These are phyloP conservation scores for Didymella segeticola DNA, from an alignment of 2,329 filamentous ascomycete species.

Conservation along the genomic window DNA sequence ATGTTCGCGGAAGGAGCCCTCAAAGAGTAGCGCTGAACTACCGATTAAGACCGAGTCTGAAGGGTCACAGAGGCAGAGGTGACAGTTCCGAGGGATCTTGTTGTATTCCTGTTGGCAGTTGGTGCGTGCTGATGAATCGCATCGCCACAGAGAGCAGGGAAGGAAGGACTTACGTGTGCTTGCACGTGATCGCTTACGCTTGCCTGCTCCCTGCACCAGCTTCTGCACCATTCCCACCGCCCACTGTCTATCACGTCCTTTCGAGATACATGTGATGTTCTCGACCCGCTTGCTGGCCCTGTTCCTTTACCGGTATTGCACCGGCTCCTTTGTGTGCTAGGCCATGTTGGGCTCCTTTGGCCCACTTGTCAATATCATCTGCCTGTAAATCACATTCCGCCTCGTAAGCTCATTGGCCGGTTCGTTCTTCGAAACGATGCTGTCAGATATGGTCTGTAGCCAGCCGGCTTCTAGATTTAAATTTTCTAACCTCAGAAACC, in stretches of 20 bases:
- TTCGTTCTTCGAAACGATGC: slow-evolving; percentile 3
- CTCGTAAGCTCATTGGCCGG: slow-evolving; percentile 2
- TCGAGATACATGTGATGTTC: slow-evolving; percentile 2
- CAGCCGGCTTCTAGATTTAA: not conserved
- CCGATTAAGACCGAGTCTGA: not conserved
- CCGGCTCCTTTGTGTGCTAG: not conserved
- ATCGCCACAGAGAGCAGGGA: not conserved
- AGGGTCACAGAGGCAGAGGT: not conserved
- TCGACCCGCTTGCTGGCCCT: slow-evolving; percentile 1
- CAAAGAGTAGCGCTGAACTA: slow-evolving; percentile 15
- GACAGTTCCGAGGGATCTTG: not conserved
- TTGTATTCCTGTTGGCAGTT: not conserved
- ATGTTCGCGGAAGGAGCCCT: slow-evolving; percentile 31
- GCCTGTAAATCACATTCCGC: not conserved
- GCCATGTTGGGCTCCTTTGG: not conserved
- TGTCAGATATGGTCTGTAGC: not conserved
- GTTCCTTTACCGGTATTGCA: not conserved
- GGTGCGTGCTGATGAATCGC: not conserved
- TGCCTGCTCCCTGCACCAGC: not conserved
- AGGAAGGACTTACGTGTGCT: not conserved
- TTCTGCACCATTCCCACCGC: not conserved
- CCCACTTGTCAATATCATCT: not conserved
- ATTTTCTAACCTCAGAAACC: not conserved
- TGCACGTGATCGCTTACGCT: slow-evolving; percentile 8
- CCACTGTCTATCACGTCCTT: not conserved